These are phyloP conservation scores for Aphanoascus verrucosus DNA, from an alignment of 2,329 filamentous ascomycete genomes.

Conservation along the genomic window DNA sequence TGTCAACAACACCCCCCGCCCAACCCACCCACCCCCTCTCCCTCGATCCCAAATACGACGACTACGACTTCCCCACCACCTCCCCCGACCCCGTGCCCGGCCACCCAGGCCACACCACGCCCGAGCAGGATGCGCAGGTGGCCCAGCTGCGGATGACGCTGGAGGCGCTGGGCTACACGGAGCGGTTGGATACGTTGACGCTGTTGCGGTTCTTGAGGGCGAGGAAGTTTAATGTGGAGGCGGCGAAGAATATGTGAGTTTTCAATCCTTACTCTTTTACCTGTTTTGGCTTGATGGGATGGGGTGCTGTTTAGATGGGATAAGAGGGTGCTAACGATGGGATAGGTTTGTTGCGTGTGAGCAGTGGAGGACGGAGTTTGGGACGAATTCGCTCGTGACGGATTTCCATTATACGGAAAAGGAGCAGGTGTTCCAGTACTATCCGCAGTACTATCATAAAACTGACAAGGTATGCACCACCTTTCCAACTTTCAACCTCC, in stretches of 20 bases:
- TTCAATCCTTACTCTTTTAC: slow-evolving; percentile 8
- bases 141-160: slow-evolving; percentile 74
- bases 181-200: slow-evolving; percentile 84
- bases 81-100: slow-evolving; percentile 60
- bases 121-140: slow-evolving; percentile 80
- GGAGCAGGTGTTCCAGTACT: slow-evolving; percentile 72
- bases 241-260: slow-evolving; percentile 76
- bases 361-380: slow-evolving; percentile 79
- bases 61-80: slow-evolving; percentile 84
- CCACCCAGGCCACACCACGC: slow-evolving; percentile 78
- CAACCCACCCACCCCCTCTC: slow-evolving; percentile 32
- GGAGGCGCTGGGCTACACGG: slow-evolving; percentile 69
- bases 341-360: slow-evolving; percentile 80
- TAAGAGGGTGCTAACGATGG: background rate
- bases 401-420: slow-evolving; percentile 85
- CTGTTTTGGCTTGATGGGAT: no score
- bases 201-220: slow-evolving; percentile 87
- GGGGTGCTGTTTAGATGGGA: slow-evolving; percentile 1
- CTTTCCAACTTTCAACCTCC: no score
- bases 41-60: slow-evolving; percentile 82
- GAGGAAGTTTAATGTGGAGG: slow-evolving; percentile 82
- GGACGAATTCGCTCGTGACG: slow-evolving; percentile 68
- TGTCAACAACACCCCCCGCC: slow-evolving; percentile 9
- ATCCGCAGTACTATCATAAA: slow-evolving; percentile 98
- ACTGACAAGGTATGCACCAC: slow-evolving; percentile 39